These are phyloP conservation scores for Avena insularis DNA, from an alignment of 176 grass and related monocot genomes.

Conservation along the genomic window DNA sequence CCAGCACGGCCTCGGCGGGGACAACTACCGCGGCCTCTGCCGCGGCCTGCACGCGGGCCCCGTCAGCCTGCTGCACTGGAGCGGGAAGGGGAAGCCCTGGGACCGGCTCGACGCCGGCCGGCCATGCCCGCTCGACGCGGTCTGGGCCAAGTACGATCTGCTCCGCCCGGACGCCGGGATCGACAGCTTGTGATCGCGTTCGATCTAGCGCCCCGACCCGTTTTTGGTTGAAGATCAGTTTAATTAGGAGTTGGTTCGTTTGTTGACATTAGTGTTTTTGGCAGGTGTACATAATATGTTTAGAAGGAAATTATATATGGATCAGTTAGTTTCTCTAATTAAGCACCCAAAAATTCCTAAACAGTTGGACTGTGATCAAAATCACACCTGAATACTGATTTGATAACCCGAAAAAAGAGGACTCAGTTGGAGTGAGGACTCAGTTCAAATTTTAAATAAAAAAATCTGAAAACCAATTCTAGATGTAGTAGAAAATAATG, in stretches of 20 bases:
- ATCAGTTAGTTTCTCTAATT: background rate
- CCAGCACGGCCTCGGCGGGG: slow-evolving; percentile 91
- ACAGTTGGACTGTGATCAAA: background rate
- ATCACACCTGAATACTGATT: background rate
- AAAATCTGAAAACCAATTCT: no score
- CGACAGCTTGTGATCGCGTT: slow-evolving; percentile 42
- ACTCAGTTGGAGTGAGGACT: no score
- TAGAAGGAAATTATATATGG: no score
- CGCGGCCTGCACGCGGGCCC: slow-evolving; percentile 77
- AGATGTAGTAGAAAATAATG: no score
- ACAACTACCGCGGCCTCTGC: slow-evolving; percentile 80
- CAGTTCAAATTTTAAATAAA: no score
- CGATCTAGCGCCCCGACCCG: no score
- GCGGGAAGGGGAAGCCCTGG: slow-evolving; percentile 91
- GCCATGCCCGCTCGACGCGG: slow-evolving; percentile 78
- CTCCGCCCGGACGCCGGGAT: slow-evolving; percentile 46
- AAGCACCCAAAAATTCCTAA: background rate
- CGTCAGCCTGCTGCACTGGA: slow-evolving; percentile 93
- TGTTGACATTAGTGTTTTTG: background rate
- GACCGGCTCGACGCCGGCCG: slow-evolving; percentile 60
- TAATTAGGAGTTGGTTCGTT: no score
- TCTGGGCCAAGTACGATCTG: slow-evolving; percentile 88
- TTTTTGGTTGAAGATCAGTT: no score
- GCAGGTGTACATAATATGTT: slow-evolving; percentile 48
- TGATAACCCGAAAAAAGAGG: background rate